These are phyloP conservation scores for Termitomyces sp. DNA, from an alignment of 768 basidiomycete genomes.

Conservation along the genomic window DNA sequence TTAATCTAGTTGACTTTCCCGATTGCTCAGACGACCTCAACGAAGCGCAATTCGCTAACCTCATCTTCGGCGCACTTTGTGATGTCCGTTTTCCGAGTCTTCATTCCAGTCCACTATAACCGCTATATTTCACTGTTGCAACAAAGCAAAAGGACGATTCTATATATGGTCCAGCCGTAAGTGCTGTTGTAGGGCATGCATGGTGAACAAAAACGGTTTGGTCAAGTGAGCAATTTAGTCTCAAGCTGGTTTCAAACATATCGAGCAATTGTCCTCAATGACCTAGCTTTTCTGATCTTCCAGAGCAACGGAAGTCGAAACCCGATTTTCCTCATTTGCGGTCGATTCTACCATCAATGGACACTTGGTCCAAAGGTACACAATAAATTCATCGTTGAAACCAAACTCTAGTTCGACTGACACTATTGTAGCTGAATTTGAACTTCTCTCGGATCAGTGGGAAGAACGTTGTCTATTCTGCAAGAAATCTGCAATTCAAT, in stretches of 20 bases:
- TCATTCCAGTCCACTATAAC: background rate
- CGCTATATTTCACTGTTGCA: background rate
- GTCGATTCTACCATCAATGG: background rate
- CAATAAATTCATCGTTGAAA: background rate
- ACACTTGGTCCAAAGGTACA: background rate
- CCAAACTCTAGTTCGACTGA: background rate
- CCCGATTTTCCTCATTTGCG: no score
- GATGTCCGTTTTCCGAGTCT: background rate
- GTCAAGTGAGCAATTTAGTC: background rate
- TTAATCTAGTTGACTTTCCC: constrained; percentile 9
- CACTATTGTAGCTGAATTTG: background rate
- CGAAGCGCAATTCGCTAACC: constrained; percentile 3
- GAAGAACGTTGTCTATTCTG: background rate
- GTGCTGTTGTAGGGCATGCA: background rate
- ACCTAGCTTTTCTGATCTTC: background rate
- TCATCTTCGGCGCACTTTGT: constrained; percentile 4
- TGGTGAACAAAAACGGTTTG: background rate
- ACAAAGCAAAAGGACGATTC: background rate
- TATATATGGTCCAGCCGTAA: background rate
- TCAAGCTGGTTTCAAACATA: background rate
- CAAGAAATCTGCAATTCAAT: background rate
- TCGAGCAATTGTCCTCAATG: background rate
- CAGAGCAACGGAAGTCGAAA: no score
- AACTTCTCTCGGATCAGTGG: background rate
- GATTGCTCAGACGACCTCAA: constrained; percentile 10